Conservation (phyloP, 2,329 filamentous ascomycete genomes). For the Paraconiothyrium brasiliense region DNA sequence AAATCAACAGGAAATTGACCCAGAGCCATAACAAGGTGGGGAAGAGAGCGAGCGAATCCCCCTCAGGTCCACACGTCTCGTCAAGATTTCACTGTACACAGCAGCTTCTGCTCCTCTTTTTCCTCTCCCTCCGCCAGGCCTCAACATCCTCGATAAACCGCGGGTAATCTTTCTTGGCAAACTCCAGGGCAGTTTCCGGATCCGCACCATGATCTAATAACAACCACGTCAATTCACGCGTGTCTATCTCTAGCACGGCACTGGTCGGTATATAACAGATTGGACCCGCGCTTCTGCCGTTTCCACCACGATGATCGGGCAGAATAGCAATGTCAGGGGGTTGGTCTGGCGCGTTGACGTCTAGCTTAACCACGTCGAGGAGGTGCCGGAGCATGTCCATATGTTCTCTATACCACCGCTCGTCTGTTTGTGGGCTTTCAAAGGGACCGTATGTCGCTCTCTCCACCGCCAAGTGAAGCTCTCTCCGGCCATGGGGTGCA, state of each 20-base stretch:
- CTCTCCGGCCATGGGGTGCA: not conserved
- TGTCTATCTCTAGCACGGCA: not conserved
- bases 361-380: not conserved
- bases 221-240: not conserved
- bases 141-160: not conserved
- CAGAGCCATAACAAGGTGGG: no score
- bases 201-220: not conserved
- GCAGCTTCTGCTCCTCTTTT: no score
- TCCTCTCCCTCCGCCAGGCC: not conserved
- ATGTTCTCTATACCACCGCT: not conserved
- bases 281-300: not conserved
- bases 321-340: not conserved
- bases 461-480: conserved; percentile 1
- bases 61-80: no score
- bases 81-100: no score
- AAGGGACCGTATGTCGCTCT: not conserved
- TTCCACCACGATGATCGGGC: not conserved
- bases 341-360: conserved; percentile 1
- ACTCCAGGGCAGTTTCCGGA: not conserved
- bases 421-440: not conserved
- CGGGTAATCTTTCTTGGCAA: not conserved
- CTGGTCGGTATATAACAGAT: not conserved
- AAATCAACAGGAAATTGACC: no score
- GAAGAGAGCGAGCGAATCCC: no score
- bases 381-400: not conserved